These are phyloP conservation scores for Talaromyces sp. DNA, from an alignment of 2,329 filamentous ascomycete species.

Conservation along the genomic window DNA sequence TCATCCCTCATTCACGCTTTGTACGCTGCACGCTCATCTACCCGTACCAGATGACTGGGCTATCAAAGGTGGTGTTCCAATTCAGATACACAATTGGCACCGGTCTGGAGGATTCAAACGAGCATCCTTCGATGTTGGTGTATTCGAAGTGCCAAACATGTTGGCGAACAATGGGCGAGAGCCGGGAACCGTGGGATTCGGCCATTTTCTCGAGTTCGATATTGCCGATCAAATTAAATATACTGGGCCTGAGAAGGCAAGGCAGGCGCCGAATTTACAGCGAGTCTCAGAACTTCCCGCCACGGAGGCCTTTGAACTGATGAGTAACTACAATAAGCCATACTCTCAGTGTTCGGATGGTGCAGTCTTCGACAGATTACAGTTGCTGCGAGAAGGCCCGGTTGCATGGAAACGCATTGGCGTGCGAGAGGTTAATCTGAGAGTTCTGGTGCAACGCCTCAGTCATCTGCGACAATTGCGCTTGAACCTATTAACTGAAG, in stretches of 20 bases:
- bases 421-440: slow-evolving; percentile 41
- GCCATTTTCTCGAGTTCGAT: slow-evolving; percentile 51
- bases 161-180: slow-evolving; percentile 49
- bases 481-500: slow-evolving; percentile 34
- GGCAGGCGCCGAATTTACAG: slow-evolving; percentile 20
- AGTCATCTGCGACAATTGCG: slow-evolving; percentile 38
- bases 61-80: slow-evolving; percentile 31
- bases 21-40: slow-evolving; percentile 49
- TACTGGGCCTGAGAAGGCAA: slow-evolving; percentile 24
- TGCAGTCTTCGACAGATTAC: slow-evolving; percentile 38
- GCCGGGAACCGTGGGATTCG: slow-evolving; percentile 50
- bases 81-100: slow-evolving; percentile 26
- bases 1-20: slow-evolving; percentile 45
- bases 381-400: slow-evolving; percentile 42
- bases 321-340: slow-evolving; percentile 38
- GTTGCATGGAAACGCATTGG: slow-evolving; percentile 46
- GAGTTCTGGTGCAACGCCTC: slow-evolving; percentile 38
- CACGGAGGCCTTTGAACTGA: slow-evolving; percentile 36
- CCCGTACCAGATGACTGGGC: slow-evolving; percentile 43
- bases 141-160: slow-evolving; percentile 55
- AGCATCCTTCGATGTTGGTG: slow-evolving; percentile 47
- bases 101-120: slow-evolving; percentile 33
- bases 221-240: slow-evolving; percentile 41
- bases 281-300: slow-evolving; percentile 30
- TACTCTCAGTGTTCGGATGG: slow-evolving; percentile 41